A percentile compares a stretch with the other conserved stretches of the same genome.
These are phyloP conservation scores for Pythium angustatum DNA, from an alignment of 352 stramenopile genomes.

Conservation along the genomic window DNA sequence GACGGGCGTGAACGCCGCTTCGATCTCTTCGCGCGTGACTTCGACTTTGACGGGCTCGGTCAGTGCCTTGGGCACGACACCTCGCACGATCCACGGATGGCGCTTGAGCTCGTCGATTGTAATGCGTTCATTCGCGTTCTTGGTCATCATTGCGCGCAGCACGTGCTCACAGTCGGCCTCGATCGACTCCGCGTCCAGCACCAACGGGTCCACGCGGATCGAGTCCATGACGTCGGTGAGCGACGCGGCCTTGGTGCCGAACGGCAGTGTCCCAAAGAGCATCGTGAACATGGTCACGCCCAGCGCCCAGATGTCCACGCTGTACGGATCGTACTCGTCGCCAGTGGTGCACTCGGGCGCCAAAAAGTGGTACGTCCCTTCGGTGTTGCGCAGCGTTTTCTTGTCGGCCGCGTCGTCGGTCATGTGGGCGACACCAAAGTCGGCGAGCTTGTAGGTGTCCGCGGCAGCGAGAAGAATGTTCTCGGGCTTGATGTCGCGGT, in stretches of 20 bases:
- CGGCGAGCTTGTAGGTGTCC: conserved; percentile 74
- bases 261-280: conserved; percentile 68
- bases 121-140: conserved; percentile 53
- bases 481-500: conserved; percentile 88
- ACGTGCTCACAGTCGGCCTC: conserved; percentile 49
- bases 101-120: conserved; percentile 53
- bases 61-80: neutral
- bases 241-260: conserved; percentile 54
- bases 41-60: conserved; percentile 29
- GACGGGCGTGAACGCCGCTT: conserved; percentile 71
- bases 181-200: conserved; percentile 33
- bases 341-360: conserved; percentile 80
- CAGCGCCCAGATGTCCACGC: conserved; percentile 84
- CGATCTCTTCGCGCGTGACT: conserved; percentile 67
- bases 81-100: conserved; percentile 47
- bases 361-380: conserved; percentile 88
- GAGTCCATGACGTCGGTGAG: conserved; percentile 71
- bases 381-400: conserved; percentile 64
- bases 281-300: conserved; percentile 80
- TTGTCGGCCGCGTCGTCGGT: conserved; percentile 72
- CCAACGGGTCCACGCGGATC: conserved; percentile 62
- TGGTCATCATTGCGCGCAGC: conserved; percentile 55
- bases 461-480: conserved; percentile 75
- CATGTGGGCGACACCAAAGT: conserved; percentile 69
- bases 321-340: conserved; percentile 70